Percentiles rank a stretch among this genome's conserved stretches.
Evolutionary conservation across 345 rosid species (phyloP).

Genomic region (Arabis alpina): DNA sequence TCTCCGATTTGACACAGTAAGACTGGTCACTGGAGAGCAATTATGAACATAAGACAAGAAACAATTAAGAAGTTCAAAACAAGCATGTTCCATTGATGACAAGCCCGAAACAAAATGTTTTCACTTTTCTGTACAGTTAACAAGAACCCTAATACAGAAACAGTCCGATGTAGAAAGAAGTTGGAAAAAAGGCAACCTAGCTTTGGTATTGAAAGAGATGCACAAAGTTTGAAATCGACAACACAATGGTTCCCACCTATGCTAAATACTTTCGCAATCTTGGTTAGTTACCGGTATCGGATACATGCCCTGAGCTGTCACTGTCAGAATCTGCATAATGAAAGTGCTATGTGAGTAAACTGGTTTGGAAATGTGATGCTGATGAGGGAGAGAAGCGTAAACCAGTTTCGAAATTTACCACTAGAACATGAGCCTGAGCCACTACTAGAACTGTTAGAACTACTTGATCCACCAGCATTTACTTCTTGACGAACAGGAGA

Average conservation of each 20-base stretch:
- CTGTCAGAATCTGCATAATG: conserved; percentile 43
- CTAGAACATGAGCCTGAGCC: conserved; percentile 47
- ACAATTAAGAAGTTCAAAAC: conserved; percentile 8
- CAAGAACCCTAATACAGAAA: conserved; percentile 37
- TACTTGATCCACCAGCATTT: conserved; percentile 41
- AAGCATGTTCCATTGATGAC: conserved; percentile 24
- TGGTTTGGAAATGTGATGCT: conserved; percentile 14
- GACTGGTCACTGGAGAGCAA: conserved; percentile 1
- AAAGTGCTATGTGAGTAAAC: conserved; percentile 12
- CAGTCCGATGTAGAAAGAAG: conserved; percentile 8
- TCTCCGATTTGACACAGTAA: conserved; percentile 7
- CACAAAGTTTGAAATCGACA: conserved; percentile 28
- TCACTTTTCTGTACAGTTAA: conserved; percentile 39
- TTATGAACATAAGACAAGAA: conserved; percentile 4
- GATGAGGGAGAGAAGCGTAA: neutral
- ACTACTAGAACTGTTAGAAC: conserved; percentile 47
- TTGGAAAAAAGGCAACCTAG: conserved; percentile 23
- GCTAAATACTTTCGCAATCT: conserved; percentile 40
- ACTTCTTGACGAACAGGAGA: conserved; percentile 34
- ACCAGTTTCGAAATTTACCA: conserved; percentile 37
- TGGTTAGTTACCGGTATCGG: conserved; percentile 37
- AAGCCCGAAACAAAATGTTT: conserved; percentile 23
- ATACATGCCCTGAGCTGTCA: conserved; percentile 38
- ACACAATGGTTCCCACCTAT: conserved; percentile 32
- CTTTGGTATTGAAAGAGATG: conserved; percentile 30